Percentiles rank a stretch among this genome's conserved stretches.
Evolutionary conservation across 192 early-diverging fungal species (phyloP).

Genomic region (Coemansia sp.): DNA sequence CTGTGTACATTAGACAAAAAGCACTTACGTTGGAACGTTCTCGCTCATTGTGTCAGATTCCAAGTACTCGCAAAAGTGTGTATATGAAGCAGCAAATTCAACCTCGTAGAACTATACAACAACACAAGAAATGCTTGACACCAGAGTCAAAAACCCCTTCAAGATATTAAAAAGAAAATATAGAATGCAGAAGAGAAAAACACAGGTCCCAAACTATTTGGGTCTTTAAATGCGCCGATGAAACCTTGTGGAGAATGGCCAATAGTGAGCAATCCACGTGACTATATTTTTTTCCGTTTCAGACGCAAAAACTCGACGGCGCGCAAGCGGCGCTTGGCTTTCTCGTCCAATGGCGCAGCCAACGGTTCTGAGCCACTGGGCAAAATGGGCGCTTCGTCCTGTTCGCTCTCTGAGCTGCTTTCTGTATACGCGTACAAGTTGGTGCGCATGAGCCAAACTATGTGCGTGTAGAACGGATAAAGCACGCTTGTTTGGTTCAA

Average conservation of each 20-base stretch:
- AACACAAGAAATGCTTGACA: too few species aligned
- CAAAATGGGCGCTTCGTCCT: constrained; percentile 5
- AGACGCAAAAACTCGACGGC: constrained; percentile 23
- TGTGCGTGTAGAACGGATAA: constrained; percentile 73
- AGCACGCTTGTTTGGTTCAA: constrained; percentile 57
- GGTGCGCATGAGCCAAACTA: constrained; percentile 61
- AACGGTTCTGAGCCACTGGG: constrained; percentile 14
- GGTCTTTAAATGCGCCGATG: neutral
- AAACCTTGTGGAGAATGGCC: neutral
- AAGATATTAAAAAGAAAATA: neutral
- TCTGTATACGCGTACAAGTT: constrained; percentile 58
- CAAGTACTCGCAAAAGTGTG: neutral
- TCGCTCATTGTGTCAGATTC: constrained; percentile 20
- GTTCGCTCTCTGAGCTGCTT: constrained; percentile 14
- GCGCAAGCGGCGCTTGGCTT: constrained; percentile 32
- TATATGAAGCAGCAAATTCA: neutral
- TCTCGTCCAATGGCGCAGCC: constrained; percentile 18
- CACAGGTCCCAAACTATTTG: too few species aligned
- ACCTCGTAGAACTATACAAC: too few species aligned
- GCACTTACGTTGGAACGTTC: constrained; percentile 33
- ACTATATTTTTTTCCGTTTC: constrained; percentile 10
- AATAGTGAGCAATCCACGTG: neutral
- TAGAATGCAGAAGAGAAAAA: neutral
- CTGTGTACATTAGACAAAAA: neutral
- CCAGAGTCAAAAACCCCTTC: neutral